Evolutionary conservation across 441 rosid genomes (phyloP), one percentile per base, ranked within the genome.

Genomic region (Iberis amara): DNA sequence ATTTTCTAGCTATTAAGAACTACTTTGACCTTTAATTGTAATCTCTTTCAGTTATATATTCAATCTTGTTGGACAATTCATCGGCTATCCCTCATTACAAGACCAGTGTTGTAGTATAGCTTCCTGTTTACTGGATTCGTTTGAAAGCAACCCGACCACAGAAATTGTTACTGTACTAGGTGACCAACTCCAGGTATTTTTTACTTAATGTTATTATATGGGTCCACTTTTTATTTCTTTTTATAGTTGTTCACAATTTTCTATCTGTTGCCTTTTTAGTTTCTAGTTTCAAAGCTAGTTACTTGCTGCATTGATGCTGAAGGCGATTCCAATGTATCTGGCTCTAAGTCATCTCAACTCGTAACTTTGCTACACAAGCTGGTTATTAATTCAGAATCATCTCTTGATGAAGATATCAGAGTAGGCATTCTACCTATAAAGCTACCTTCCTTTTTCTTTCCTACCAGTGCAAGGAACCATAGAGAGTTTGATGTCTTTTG

Each of bases 271-370:
- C 42, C 47, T 55, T 51, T 56, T 68, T 68, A 92, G 99, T 82
- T 82, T 84, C 70, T 92, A 80, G 96, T 89, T 39, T 84, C 99
- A 35, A 86, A 86, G 76, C 84, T 92, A 79, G 97, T 92, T 48
- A 85, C 76, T 7, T 82, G 86, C 61, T 84, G 89, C 84, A 78
- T 75, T 65, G 70, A 76, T 39, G 68, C 76, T 47, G 78, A 69
- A 58, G 64, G 78, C 52, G 61, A 57, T 57, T 77, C 69, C 57
- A 70, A 73, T 52, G 24, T 55, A 69, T 70, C 85, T 46, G 74
- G 72, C 51, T 49, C 77, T 46, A 71, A 72, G 72, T 75, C 83
- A 59, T 79, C 84, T 68, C 74, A 72, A 56, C 75, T 68, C 61
- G 46, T 81, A 45, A 68, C 79, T 66, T 76, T 92, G 85, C 89